phyloP scores from a whole-genome alignment of 2,329 filamentous ascomycete species.

The Sporothrix brasiliensis region DNA sequence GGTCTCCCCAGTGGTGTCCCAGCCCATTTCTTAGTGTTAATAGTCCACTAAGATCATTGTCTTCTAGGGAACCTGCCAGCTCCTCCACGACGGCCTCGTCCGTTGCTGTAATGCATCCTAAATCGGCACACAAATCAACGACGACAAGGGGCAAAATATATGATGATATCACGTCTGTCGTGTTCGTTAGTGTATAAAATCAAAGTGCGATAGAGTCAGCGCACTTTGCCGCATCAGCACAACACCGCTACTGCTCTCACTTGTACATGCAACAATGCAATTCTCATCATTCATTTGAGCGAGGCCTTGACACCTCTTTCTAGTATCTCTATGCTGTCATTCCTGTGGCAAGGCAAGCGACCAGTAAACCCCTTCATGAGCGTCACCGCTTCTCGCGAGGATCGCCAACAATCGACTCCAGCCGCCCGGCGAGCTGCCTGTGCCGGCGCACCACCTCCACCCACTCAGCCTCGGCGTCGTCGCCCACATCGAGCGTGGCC shows the following conservation, averaged over 20 bases:
- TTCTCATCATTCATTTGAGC: background rate
- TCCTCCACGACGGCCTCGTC: background rate
- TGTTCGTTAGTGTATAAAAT: no score
- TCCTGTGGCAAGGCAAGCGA: no score
- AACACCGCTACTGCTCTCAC: no score
- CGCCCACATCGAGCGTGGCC: slow-evolving; percentile 58
- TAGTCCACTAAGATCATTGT: background rate
- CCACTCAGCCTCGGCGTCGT: slow-evolving; percentile 69
- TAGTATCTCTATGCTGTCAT: background rate
- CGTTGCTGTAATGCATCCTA: background rate
- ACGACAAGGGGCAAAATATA: no score
- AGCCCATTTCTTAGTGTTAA: background rate
- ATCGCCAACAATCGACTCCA: slow-evolving; percentile 69
- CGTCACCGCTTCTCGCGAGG: slow-evolving; percentile 44
- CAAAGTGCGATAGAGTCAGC: no score
- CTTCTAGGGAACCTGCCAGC: background rate
- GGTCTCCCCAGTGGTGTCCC: background rate
- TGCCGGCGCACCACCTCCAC: slow-evolving; percentile 87
- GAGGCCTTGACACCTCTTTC: background rate
- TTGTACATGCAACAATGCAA: no score
- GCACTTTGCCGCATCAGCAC: no score
- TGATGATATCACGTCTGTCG: no score
- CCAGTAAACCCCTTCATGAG: background rate
- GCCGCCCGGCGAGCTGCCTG: slow-evolving; percentile 75
- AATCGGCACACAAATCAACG: background rate